Evolutionary conservation across 2,329 filamentous ascomycete species (phyloP).

Genomic region (Cercospora sp.): DNA sequence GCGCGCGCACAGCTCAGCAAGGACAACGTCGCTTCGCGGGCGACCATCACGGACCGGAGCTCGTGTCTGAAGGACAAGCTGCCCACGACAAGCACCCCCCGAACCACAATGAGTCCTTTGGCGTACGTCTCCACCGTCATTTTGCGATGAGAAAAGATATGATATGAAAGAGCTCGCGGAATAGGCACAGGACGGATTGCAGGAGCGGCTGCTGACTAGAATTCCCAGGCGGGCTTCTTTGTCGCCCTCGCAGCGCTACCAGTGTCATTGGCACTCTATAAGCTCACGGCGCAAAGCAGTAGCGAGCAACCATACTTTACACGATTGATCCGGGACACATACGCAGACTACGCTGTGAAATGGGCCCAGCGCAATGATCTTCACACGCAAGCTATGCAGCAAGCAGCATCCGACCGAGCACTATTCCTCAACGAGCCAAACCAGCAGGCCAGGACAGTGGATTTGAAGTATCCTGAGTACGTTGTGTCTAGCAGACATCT

Average conservation of each 20-base stretch:
- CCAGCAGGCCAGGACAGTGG: slow-evolving; percentile 48
- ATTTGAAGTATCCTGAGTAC: slow-evolving; percentile 66
- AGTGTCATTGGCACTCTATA: slow-evolving; percentile 48
- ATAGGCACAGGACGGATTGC: background rate
- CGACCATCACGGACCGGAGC: slow-evolving; percentile 41
- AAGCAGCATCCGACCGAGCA: slow-evolving; percentile 63
- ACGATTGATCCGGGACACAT: slow-evolving; percentile 59
- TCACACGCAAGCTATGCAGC: slow-evolving; percentile 62
- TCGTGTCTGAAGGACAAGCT: slow-evolving; percentile 34
- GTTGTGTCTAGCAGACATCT: slow-evolving; percentile 38
- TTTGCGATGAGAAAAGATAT: background rate
- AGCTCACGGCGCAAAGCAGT: slow-evolving; percentile 44
- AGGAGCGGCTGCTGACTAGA: slow-evolving; percentile 1
- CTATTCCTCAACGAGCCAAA: slow-evolving; percentile 56
- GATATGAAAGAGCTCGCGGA: background rate
- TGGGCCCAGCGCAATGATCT: slow-evolving; percentile 60
- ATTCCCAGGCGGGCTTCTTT: slow-evolving; percentile 50
- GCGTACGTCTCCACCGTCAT: slow-evolving; percentile 46
- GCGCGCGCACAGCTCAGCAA: slow-evolving; percentile 42
- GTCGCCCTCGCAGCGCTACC: slow-evolving; percentile 50
- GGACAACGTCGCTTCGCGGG: slow-evolving; percentile 44
- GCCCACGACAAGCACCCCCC: slow-evolving; percentile 36
- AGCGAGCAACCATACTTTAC: slow-evolving; percentile 49
- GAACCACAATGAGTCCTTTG: slow-evolving; percentile 52
- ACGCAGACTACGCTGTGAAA: slow-evolving; percentile 54